Base-by-base conservation (phyloP, 371 early-diverging fungal genomes). In the Mortierella sp. region DNA sequence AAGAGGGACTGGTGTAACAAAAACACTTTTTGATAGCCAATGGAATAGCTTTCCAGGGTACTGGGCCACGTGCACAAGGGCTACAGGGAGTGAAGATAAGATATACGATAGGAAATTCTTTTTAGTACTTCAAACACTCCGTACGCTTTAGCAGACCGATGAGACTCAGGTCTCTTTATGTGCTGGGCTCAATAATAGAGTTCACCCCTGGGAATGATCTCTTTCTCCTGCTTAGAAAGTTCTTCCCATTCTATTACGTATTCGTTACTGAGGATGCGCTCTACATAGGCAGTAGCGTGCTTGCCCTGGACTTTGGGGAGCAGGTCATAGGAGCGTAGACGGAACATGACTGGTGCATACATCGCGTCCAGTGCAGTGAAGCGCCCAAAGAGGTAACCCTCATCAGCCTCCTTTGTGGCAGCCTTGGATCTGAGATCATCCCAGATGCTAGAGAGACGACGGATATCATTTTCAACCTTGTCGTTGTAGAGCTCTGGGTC, bases 281-380 rank as follows among this genome's bases (percentile, higher is more conserved):
- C 62, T 3, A 84, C 41, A 52, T 84, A 84, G 2, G 63, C 69
- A 15, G 36, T 22, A 3, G 84, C 79, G 50, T 58, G 65, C 36
- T 68, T 65, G 58, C 72, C 70, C n/a, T 71, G 38, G 24, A 79
- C 33, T 67, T 71, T 73, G 33, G 57, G 32, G 0, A n/a, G 24
- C 68, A 84, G 55, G 0, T 24, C 47, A 52, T 77, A 81, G 0
- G 70, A 40, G 11, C 53, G 68, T 32, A 84, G 48, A n/a, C 84
- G 69, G 67, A 62, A 76, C 66, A 70, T 72, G 50, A 84, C 15
- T 1, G 84, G 84, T 11, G 84, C 72, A 55, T 73, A 84, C 84
- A 84, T 81, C 33, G 84, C 81, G 36, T 84, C 84, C 53, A 76
- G 57, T 19, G 67, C 77, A 1, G 82, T 81, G 70, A 84, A 84